These are phyloP conservation scores for Myxozyma geophila DNA, from an alignment of 805 yeast species.

Conservation along the genomic window DNA sequence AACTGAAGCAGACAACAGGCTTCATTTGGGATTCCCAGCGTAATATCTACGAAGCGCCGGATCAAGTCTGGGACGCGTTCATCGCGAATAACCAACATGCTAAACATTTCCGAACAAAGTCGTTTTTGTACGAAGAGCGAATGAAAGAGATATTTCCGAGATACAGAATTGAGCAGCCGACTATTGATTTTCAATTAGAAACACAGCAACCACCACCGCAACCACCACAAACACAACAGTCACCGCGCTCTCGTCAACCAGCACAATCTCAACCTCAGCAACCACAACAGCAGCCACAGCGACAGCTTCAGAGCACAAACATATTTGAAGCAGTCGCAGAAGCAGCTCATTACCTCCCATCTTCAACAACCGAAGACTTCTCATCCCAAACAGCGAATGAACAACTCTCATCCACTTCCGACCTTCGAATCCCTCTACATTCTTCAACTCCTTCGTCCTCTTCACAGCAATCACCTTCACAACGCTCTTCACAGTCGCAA, in stretches of 20 bases:
- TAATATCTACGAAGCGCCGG: slow-evolving; percentile 21
- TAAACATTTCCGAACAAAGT: slow-evolving; percentile 9
- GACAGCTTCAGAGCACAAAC: slow-evolving; percentile 5
- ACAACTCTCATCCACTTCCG: neutral
- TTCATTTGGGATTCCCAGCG: slow-evolving; percentile 21
- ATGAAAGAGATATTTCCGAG: slow-evolving; percentile 24
- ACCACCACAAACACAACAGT: slow-evolving; percentile 1
- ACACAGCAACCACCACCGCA: slow-evolving; percentile 2
- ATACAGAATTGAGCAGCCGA: slow-evolving; percentile 1
- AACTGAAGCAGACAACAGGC: slow-evolving; percentile 12
- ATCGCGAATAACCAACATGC: slow-evolving; percentile 16
- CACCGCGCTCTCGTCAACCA: no score
- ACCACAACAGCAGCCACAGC: slow-evolving; percentile 7
- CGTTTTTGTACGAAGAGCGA: slow-evolving; percentile 21
- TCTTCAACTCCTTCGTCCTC: neutral
- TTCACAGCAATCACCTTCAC: neutral
- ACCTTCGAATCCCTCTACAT: neutral
- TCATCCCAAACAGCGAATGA: neutral
- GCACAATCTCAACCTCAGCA: no score
- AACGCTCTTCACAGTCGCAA: neutral
- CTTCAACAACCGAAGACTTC: neutral
- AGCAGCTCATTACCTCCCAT: neutral
- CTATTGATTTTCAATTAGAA: neutral
- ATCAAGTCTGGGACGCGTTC: slow-evolving; percentile 21
- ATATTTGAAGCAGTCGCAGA: slow-evolving; percentile 9